These are phyloP conservation scores for Fomes fomentarius DNA, from an alignment of 1,284 basidiomycete genomes.

Conservation along the genomic window DNA sequence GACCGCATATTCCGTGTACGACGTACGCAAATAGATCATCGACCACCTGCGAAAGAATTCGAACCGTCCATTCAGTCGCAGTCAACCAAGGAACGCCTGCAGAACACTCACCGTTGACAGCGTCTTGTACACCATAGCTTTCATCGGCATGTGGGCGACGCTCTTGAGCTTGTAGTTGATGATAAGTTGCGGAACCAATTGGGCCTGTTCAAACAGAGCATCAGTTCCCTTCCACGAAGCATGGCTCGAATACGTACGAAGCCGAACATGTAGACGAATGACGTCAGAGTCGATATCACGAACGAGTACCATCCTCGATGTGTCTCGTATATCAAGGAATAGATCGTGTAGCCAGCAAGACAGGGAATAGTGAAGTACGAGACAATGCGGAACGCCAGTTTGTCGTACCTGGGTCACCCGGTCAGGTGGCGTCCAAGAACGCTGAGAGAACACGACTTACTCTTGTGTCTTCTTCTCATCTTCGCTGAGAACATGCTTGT, in stretches of 20 bases:
- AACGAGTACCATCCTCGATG: constrained; percentile 97
- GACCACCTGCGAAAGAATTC: constrained; percentile 55
- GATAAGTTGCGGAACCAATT: constrained; percentile 90
- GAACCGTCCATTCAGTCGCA: background rate
- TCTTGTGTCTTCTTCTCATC: constrained; percentile 99
- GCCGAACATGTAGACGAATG: constrained; percentile 95
- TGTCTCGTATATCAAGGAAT: constrained; percentile 87
- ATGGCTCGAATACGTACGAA: constrained; percentile 66
- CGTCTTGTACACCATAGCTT: constrained; percentile 96
- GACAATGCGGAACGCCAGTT: constrained; percentile 89
- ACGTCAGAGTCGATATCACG: constrained; percentile 84
- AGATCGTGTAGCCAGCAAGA: constrained; percentile 85
- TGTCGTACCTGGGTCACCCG: constrained; percentile 70
- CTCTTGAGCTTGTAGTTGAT: constrained; percentile 98
- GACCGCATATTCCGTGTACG: background rate
- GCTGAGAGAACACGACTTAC: constrained; percentile 47
- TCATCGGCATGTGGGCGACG: constrained; percentile 94
- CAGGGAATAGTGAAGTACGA: constrained; percentile 86
- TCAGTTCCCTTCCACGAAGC: constrained; percentile 20
- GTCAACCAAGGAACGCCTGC: background rate
- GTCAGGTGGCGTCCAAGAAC: constrained; percentile 8
- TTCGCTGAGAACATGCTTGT: constrained; percentile 91
- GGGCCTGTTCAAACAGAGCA: constrained; percentile 54
- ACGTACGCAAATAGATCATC: constrained; percentile 91
- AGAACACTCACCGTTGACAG: constrained; percentile 61